Base-by-base conservation (phyloP, 1,284 basidiomycete species). In the Trametes hirsuta region DNA sequence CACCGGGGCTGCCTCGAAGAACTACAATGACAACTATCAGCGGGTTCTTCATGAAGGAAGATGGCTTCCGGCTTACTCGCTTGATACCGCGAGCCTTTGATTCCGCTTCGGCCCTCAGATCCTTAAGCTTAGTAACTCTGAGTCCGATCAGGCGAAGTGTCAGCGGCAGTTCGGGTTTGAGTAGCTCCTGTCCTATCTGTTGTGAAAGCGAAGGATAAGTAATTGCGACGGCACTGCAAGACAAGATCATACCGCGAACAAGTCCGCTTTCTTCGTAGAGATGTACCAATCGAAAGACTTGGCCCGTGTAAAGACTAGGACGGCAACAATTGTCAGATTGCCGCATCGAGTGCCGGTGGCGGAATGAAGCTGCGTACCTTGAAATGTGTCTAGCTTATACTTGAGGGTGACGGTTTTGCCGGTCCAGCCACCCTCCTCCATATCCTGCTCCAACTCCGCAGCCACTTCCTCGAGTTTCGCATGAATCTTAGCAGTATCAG, bases 61-160 rank as follows among this genome's bases (percentile, higher is more conserved):
- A 5, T 30, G 30, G 30, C 1, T 30, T 8, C 30, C 30, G 8
- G 30, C 83, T 59, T 69, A 90, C 90, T 53, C 84, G 78, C 71
- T 88, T 88, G 58, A 93, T 91, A 3, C 83, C 80, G 22, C 82
- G 80, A 47, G 74, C 76, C 15, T 71, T 70, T 8, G 68, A 67
- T 14, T 82, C 77, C 25, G 79, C 77, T 48, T 79, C 69, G 14
- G 78, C 81, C 61, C 79, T 79, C 25, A 95, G 75, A 73, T 97
- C 94, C 69, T 91, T 93, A 57, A 97, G 76, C 62, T 91, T 94
- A 2, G 93, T 94, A 22, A 95, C 80, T 47, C 94, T 81, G 24
- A 97, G 77, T 2, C 94, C 94, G 57, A 97, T 88, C 4, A 97
- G 79, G 42, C 94, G 82, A 22, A 95, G 76, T 18, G 82, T 87